Evolutionary conservation across 495 filamentous ascomycete genomes (phyloP).

Genomic region (Hyphodiscus hymeniophilus): DNA sequence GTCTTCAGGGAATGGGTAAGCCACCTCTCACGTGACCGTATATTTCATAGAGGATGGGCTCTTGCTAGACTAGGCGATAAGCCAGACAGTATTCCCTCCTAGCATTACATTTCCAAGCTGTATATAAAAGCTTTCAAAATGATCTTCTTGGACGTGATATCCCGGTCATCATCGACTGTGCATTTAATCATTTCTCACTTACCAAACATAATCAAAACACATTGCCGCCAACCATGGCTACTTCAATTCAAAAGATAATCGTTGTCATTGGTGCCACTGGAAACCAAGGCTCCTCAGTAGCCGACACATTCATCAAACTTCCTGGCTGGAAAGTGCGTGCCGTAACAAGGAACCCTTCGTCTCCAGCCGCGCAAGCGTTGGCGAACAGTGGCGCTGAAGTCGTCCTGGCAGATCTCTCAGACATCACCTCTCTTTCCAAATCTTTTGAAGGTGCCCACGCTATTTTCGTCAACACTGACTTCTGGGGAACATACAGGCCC

Average conservation of each 20-base stretch:
- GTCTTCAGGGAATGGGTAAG: too few relatives aligned
- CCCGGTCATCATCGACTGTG: not conserved
- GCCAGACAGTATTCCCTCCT: too few relatives aligned
- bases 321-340: constrained; percentile 34
- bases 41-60: too few relatives aligned
- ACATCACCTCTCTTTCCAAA: constrained; percentile 30
- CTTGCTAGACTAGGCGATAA: too few relatives aligned
- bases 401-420: constrained; percentile 36
- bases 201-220: not conserved
- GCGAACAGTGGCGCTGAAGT: constrained; percentile 38
- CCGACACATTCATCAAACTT: constrained; percentile 29
- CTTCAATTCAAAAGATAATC: constrained; percentile 10
- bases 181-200: not conserved
- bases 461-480: constrained; percentile 49
- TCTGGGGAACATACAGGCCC: constrained; percentile 26
- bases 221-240: constrained; percentile 2
- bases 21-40: too few relatives aligned
- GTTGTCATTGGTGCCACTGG: constrained; percentile 14
- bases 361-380: constrained; percentile 29
- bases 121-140: not conserved
- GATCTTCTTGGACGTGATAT: not conserved
- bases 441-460: constrained; percentile 40
- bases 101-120: not conserved
- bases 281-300: constrained; percentile 37
- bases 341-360: constrained; percentile 34